Evolutionary conservation across 2,329 filamentous ascomycete genomes (phyloP).

Genomic region (Bipolaris cookei): DNA sequence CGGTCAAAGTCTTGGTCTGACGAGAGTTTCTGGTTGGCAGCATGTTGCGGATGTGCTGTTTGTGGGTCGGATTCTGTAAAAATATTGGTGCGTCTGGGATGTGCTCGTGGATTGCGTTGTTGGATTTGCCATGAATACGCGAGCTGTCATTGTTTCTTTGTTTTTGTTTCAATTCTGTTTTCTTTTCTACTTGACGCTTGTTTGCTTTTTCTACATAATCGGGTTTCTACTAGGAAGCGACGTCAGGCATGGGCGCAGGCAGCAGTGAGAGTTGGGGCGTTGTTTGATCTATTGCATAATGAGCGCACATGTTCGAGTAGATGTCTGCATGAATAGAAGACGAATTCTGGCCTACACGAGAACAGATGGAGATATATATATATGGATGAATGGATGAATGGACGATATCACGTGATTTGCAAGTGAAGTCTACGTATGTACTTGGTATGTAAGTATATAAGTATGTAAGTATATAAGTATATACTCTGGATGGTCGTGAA

Average conservation of each 20-base stretch:
- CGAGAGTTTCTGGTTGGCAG: conserved; percentile 19
- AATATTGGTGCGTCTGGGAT: conserved; percentile 39
- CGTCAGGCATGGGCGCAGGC: conserved; percentile 19
- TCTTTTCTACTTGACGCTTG: not conserved
- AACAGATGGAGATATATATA: too few species aligned
- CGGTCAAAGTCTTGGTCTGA: conserved; percentile 20
- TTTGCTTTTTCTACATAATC: conserved; percentile 11
- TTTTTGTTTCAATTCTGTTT: not conserved
- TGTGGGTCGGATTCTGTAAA: conserved; percentile 33
- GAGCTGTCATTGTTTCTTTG: conserved; percentile 16
- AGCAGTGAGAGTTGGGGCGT: conserved; percentile 28
- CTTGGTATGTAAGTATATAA: too few species aligned
- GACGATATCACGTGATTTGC: not conserved
- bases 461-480: too few species aligned
- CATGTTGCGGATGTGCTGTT: conserved; percentile 9
- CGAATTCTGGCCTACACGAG: not conserved
- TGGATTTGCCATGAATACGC: conserved; percentile 24
- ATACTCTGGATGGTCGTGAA: not conserved
- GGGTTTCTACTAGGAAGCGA: conserved; percentile 6
- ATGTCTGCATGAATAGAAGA: conserved; percentile 34
- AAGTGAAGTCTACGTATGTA: too few species aligned
- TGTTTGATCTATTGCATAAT: conserved; percentile 42
- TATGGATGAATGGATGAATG: not conserved
- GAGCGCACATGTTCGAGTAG: conserved; percentile 28
- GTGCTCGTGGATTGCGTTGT: conserved; percentile 12